A percentile compares a stretch with the other conserved stretches of the same genome.
These are phyloP conservation scores for Skeletonema potamos DNA, from an alignment of 108 stramenopile genomes.

Conservation along the genomic window DNA sequence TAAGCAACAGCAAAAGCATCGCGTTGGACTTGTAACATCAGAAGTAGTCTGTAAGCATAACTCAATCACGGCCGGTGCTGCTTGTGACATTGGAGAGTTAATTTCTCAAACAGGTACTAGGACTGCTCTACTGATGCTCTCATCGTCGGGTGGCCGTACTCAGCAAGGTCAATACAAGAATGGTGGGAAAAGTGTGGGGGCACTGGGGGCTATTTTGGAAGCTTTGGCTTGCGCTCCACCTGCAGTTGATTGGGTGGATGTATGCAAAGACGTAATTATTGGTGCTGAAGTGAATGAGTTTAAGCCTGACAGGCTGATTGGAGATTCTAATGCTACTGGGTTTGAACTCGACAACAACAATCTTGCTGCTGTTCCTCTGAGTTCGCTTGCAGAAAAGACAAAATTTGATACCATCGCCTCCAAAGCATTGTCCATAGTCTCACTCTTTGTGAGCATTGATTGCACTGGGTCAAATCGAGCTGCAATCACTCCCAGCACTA, in stretches of 20 bases:
- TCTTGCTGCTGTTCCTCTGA: neutral
- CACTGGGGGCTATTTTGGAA: slow-evolving; percentile 26
- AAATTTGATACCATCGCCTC: slow-evolving; percentile 26
- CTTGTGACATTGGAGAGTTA: slow-evolving; percentile 53
- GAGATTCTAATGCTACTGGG: neutral
- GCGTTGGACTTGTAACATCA: neutral
- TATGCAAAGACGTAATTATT: neutral
- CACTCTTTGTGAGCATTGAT: slow-evolving; percentile 54
- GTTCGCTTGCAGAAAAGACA: neutral
- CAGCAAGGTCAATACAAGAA: neutral
- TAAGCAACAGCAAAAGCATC: slow-evolving; percentile 6
- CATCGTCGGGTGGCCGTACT: neutral
- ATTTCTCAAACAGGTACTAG: slow-evolving; percentile 50
- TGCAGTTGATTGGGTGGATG: neutral
- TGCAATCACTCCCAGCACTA: slow-evolving; percentile 27
- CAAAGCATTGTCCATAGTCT: slow-evolving; percentile 51
- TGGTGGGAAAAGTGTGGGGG: slow-evolving; percentile 13
- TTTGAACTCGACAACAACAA: slow-evolving; percentile 8
- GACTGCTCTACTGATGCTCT: slow-evolving; percentile 12
- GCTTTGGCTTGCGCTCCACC: slow-evolving; percentile 32
- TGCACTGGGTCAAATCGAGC: slow-evolving; percentile 40
- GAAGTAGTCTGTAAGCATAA: slow-evolving; percentile 21
- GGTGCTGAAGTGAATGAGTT: neutral
- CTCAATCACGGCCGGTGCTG: slow-evolving; percentile 38
- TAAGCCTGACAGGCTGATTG: neutral